Conservation (phyloP, 2,329 filamentous ascomycete species). For the Neofusicoccum parvum region DNA sequence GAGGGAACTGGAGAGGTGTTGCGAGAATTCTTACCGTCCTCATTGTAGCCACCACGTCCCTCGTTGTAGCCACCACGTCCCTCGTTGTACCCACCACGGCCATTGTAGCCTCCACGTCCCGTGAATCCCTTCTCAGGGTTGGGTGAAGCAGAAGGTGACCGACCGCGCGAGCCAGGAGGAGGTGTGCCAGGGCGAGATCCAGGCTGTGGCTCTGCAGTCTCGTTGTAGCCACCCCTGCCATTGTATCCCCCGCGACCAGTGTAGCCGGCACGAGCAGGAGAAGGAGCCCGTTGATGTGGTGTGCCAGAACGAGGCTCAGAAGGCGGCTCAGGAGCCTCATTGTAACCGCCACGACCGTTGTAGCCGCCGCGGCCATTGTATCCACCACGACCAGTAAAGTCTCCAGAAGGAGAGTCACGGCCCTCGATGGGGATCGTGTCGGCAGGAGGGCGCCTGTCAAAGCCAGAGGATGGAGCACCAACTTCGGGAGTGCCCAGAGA, state of each 20-base stretch:
- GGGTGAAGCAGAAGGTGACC: conserved; percentile 9
- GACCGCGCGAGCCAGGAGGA: background rate
- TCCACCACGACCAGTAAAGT: conserved; percentile 30
- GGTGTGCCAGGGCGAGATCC: conserved; percentile 3
- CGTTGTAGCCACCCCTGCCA: conserved; percentile 23
- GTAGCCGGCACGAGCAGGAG: conserved; percentile 25
- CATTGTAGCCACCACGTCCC: conserved; percentile 36
- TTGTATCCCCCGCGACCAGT: conserved; percentile 38
- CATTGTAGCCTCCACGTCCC: conserved; percentile 35
- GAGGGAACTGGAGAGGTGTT: conserved; percentile 27
- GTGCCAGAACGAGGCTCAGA: conserved; percentile 3
- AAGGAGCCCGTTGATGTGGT: background rate
- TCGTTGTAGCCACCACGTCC: conserved; percentile 36
- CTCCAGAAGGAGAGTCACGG: conserved; percentile 16
- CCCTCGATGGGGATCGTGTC: conserved; percentile 5
- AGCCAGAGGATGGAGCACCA: conserved; percentile 1
- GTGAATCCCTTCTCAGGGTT: conserved; percentile 20
- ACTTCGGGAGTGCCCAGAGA: conserved; percentile 5
- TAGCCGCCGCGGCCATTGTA: conserved; percentile 37
- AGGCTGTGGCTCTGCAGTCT: conserved; percentile 13
- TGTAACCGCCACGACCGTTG: conserved; percentile 27
- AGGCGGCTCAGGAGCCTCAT: conserved; percentile 23
- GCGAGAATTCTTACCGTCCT: conserved; percentile 33
- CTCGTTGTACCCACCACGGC: conserved; percentile 34
- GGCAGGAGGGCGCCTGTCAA: conserved; percentile 11